A percentile compares a stretch with the other conserved stretches of the same genome.
Evolutionary conservation across 1,284 basidiomycete genomes (phyloP).

Genomic region (Spongispora temasekensis): DNA sequence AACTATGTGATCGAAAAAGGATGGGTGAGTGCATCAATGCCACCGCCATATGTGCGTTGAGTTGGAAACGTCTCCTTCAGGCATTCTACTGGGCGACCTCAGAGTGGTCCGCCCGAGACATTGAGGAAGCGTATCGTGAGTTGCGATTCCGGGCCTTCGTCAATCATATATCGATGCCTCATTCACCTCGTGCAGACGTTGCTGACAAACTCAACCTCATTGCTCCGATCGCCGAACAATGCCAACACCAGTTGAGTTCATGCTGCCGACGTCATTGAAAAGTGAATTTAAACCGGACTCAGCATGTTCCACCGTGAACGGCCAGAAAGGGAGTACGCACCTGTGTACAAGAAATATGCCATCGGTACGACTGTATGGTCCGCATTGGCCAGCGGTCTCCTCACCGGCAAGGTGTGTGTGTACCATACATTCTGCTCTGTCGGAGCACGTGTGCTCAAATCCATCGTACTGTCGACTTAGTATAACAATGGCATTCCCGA

Average conservation of each 20-base stretch:
- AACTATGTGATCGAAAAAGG: conserved; percentile 46
- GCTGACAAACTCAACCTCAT: conserved; percentile 59
- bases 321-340: conserved; percentile 61
- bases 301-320: conserved; percentile 52
- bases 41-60: background rate
- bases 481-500: conserved; percentile 47
- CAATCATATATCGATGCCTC: background rate
- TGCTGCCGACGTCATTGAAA: no score
- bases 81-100: conserved; percentile 57
- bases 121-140: conserved; percentile 52
- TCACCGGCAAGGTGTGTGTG: conserved; percentile 51
- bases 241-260: conserved; percentile 54
- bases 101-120: conserved; percentile 59
- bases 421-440: no score
- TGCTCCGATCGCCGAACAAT: conserved; percentile 63
- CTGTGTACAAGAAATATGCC: conserved; percentile 42
- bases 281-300: no score
- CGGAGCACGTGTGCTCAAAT: background rate
- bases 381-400: conserved; percentile 56
- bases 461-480: no score
- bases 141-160: no score
- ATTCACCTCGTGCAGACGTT: conserved; percentile 37
- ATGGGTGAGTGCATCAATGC: conserved; percentile 27
- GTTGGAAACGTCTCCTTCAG: conserved; percentile 12
- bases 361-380: conserved; percentile 57